A percentile compares a stretch with the other conserved stretches of the same genome.
Evolutionary conservation across 179 eudicot species (phyloP).

Genomic region (Sideroxylon spinosum): DNA sequence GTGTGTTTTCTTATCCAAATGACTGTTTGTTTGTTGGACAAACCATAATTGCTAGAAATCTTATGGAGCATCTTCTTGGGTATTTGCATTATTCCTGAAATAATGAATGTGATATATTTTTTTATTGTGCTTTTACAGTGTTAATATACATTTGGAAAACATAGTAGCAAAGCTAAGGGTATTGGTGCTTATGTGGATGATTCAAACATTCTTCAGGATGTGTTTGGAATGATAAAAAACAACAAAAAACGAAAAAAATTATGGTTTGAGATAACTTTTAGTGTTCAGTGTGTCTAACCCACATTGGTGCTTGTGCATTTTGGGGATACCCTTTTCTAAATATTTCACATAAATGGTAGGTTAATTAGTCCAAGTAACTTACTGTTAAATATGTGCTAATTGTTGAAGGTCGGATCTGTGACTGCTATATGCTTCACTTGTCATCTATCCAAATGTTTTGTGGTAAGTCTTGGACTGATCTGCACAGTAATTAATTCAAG

Average conservation of each 20-base stretch:
- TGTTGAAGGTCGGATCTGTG: conserved; percentile 81
- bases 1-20: conserved; percentile 1
- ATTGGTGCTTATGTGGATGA: no score
- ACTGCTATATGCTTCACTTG: conserved; percentile 78
- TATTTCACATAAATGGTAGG: neutral
- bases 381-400: conserved; percentile 3
- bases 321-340: neutral
- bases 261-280: no score
- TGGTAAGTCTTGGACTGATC: conserved; percentile 44
- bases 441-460: conserved; percentile 72
- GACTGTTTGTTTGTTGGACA: neutral
- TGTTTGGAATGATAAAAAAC: no score
- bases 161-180: no score
- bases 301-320: neutral
- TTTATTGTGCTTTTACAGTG: neutral
- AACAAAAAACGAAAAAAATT: no score
- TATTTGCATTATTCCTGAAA: neutral
- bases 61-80: neutral
- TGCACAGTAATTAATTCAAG: neutral
- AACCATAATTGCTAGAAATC: neutral
- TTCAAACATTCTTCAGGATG: conserved; percentile 5
- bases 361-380: neutral
- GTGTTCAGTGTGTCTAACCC: no score
- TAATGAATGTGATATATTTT: neutral
- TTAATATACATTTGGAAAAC: neutral